phyloP scores from a whole-genome alignment of 2,329 filamentous ascomycete genomes.

The Apiospora pterosperma region DNA sequence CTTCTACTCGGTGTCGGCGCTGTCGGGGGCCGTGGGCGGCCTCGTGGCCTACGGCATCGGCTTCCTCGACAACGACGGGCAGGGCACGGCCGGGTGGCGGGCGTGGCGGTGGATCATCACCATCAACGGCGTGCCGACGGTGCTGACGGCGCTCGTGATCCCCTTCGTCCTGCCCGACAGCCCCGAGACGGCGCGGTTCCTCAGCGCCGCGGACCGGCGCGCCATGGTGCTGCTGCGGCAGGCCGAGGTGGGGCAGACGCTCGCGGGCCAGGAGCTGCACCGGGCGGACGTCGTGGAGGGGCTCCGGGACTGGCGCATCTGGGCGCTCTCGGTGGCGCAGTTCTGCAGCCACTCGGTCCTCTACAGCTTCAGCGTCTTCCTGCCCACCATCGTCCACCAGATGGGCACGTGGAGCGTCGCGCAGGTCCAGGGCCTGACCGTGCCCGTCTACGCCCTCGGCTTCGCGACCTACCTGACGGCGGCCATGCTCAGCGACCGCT shows the following conservation, averaged over 20 bases:
- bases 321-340: constrained; percentile 54
- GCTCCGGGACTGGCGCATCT: constrained; percentile 62
- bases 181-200: constrained; percentile 56
- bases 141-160: constrained; percentile 50
- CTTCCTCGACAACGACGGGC: constrained; percentile 53
- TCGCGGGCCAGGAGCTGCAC: constrained; percentile 19
- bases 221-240: constrained; percentile 35
- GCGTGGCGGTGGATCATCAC: constrained; percentile 64
- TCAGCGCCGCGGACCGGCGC: constrained; percentile 47
- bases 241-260: constrained; percentile 36
- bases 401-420: constrained; percentile 54
- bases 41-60: constrained; percentile 63
- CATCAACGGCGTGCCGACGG: constrained; percentile 52
- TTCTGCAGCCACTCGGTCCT: constrained; percentile 64
- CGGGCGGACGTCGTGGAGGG: constrained; percentile 54
- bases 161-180: constrained; percentile 58
- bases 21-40: constrained; percentile 62
- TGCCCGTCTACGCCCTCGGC: constrained; percentile 64
- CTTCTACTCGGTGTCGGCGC: constrained; percentile 56
- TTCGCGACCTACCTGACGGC: constrained; percentile 57
- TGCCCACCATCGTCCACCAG: constrained; percentile 65
- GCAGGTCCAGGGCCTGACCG: constrained; percentile 63
- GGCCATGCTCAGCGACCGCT: constrained; percentile 55
- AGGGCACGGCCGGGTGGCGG: constrained; percentile 50
- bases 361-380: constrained; percentile 65